Evolutionary conservation across 208 protist species (phyloP), one percentile per base, ranked within the genome.

Genomic region (Trypanosoma vivax): DNA sequence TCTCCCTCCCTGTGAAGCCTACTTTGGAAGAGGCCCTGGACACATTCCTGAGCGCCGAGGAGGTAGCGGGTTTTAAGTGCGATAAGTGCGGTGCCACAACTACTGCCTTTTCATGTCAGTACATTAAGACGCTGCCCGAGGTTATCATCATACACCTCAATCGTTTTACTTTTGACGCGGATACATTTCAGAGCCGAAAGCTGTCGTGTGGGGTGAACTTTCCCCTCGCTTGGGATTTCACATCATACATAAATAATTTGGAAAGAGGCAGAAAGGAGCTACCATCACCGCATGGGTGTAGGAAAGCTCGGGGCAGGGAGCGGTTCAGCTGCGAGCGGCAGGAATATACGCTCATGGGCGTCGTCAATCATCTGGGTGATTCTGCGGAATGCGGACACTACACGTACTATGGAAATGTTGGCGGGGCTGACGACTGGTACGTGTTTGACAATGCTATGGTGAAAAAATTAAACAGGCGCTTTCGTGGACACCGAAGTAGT

Each of bases 121-220:
- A 88, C 50, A 56, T 92, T 41, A 75, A 79, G 35, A 79, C 60
- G 5, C 60, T 92, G 31, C 85, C 85, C 0, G 72, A 84, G n/a
- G 78, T 88, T 10, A 50, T 92, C 19, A 41, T 88, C 9, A 41
- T 92, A 0, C 80, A 92, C 52, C 62, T 83, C 35, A 89, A 92
- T 42, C 74, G 81, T 16, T 92, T 92, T 50, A 73, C 73, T 40
- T 92, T 83, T 55, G 76, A 89, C 50, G 18, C 72, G 40, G 43
- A 73, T n/a, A 79, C 74, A 18, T 52, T 85, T 45, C 71, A 83
- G 60, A 53, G 80, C 13, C 54, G 78, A 34, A 92, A 92, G 60
- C 42, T 87, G 18, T 74, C 65, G 34, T 65, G 64, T n/a, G 21
- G 65, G 9, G 68, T 82, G 2, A 56, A 38, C 1, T 87, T 83